A percentile compares a stretch with the other conserved stretches of the same genome.
These are phyloP conservation scores for Smittium culicis DNA, from an alignment of 371 early-diverging fungal genomes.

Conservation along the genomic window DNA sequence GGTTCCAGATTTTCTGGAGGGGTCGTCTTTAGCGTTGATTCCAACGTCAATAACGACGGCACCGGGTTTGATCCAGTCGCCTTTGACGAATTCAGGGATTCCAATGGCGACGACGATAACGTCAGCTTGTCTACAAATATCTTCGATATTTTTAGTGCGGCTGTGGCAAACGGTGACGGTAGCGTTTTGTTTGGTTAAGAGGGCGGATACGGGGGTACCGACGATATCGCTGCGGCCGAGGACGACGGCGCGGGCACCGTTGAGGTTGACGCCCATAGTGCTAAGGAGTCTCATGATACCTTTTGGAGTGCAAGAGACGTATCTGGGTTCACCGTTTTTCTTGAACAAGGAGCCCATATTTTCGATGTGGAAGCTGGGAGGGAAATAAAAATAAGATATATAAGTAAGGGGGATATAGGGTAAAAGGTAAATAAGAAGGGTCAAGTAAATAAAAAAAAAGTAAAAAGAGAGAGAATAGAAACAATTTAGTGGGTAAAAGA, in stretches of 20 bases:
- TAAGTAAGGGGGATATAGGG: no score
- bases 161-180: slow-evolving; percentile 90
- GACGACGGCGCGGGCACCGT: slow-evolving; percentile 75
- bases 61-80: slow-evolving; percentile 80
- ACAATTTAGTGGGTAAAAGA: no score
- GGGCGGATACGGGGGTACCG: slow-evolving; percentile 72
- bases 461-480: no score
- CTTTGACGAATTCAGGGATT: slow-evolving; percentile 57
- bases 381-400: no score
- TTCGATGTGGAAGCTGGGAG: slow-evolving; percentile 68
- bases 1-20: slow-evolving; percentile 68
- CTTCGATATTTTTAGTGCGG: slow-evolving; percentile 53
- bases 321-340: slow-evolving; percentile 53
- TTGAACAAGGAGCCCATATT: slow-evolving; percentile 86
- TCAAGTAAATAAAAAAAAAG: no score
- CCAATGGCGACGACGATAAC: slow-evolving; percentile 83
- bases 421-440: no score
- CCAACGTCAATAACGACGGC: slow-evolving; percentile 91
- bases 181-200: slow-evolving; percentile 62
- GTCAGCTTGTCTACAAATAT: slow-evolving; percentile 62
- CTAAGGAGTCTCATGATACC: slow-evolving; percentile 74
- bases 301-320: slow-evolving; percentile 87
- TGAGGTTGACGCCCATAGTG: slow-evolving; percentile 43
- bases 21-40: slow-evolving; percentile 68
- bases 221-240: slow-evolving; percentile 90